Evolutionary conservation across 2,329 filamentous ascomycete genomes (phyloP).

Genomic region (Ceratocystis eucalypticola): DNA sequence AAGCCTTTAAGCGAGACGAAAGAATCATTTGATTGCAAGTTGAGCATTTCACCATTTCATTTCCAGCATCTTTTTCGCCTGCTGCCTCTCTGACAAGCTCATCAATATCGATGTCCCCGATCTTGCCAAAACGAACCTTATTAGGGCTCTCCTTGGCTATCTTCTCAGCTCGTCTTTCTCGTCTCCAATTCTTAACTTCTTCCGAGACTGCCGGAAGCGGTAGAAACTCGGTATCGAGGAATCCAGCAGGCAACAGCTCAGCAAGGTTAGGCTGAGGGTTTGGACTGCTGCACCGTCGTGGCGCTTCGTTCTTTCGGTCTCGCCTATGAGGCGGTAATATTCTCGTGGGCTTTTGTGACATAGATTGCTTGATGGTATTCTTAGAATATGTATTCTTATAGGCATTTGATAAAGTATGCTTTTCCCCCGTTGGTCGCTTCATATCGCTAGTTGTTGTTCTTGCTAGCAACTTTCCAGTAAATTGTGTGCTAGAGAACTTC

Average conservation of each 20-base stretch:
- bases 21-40: conserved; percentile 52
- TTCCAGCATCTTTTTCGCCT: background rate
- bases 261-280: background rate
- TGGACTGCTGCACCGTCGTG: background rate
- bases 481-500: background rate
- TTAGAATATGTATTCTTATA: background rate
- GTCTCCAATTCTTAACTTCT: conserved; percentile 1
- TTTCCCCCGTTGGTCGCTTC: too few species aligned
- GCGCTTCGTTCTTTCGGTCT: background rate
- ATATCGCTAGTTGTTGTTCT: background rate
- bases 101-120: conserved; percentile 1
- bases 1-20: conserved; percentile 38
- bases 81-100: conserved; percentile 6
- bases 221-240: conserved; percentile 1
- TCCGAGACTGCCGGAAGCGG: background rate
- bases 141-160: background rate
- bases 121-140: background rate
- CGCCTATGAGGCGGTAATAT: background rate
- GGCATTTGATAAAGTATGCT: background rate
- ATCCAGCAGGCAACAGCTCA: background rate
- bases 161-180: background rate
- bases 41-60: conserved; percentile 36
- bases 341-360: background rate
- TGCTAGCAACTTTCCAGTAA: background rate
- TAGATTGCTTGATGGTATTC: background rate